Conservation (phyloP, 768 basidiomycete species). For the Pleurotus cornucopiae region DNA sequence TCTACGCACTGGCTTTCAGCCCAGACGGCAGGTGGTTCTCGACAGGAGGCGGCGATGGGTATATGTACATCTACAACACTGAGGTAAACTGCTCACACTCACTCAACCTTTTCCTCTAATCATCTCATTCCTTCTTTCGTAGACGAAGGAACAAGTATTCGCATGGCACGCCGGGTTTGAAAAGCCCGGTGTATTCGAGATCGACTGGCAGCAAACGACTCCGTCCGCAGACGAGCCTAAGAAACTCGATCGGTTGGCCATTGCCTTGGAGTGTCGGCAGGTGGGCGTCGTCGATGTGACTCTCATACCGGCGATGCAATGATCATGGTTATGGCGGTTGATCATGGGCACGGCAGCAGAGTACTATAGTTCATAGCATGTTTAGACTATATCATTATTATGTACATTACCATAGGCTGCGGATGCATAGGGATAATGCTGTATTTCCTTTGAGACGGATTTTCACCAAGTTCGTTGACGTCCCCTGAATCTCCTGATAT, state of each 20-base stretch:
- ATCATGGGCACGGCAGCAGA: neutral
- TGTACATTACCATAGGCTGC: neutral
- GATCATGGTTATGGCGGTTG: no score
- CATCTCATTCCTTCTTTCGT: no score
- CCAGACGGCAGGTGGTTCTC: slow-evolving; percentile 70
- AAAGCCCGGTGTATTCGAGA: slow-evolving; percentile 68
- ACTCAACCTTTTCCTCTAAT: no score
- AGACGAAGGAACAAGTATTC: slow-evolving; percentile 47
- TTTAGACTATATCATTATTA: slow-evolving; percentile 6
- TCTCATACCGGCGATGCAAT: slow-evolving; percentile 36
- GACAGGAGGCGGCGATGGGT: slow-evolving; percentile 78
- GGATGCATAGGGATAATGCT: slow-evolving; percentile 2
- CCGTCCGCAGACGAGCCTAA: slow-evolving; percentile 23
- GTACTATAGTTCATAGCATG: neutral
- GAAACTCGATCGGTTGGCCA: slow-evolving; percentile 56
- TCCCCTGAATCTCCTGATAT: neutral
- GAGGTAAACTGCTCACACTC: slow-evolving; percentile 37
- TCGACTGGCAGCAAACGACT: slow-evolving; percentile 61
- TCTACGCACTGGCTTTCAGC: slow-evolving; percentile 74
- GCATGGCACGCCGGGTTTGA: slow-evolving; percentile 58
- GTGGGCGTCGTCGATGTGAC: slow-evolving; percentile 67
- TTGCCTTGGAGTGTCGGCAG: slow-evolving; percentile 62
- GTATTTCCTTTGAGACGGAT: neutral
- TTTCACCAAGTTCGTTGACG: neutral
- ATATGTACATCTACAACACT: slow-evolving; percentile 67